These are phyloP conservation scores for Gynostemma pentaphyllum DNA, from an alignment of 306 rosid species.

Conservation along the genomic window DNA sequence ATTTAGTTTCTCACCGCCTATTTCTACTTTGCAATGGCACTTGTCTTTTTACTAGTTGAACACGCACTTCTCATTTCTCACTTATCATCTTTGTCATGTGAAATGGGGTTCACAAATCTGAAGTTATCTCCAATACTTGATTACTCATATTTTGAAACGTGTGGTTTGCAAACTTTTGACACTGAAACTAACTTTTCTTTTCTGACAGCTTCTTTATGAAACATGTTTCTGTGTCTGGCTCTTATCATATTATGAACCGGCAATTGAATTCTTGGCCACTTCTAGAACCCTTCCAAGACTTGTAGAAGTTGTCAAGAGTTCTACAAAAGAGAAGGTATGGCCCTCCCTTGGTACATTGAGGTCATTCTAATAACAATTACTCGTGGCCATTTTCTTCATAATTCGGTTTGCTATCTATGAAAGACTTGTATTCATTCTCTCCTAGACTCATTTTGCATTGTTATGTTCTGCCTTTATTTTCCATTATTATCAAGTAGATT, in stretches of 20 bases:
- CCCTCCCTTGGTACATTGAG: constrained; percentile 8
- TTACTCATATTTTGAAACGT: background rate
- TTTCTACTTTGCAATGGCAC: background rate
- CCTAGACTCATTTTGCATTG: background rate
- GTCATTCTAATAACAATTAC: background rate
- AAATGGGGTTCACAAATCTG: background rate
- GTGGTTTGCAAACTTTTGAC: constrained; percentile 3
- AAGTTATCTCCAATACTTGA: background rate
- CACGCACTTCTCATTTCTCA: background rate
- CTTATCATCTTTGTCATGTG: background rate
- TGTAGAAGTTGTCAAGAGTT: constrained; percentile 76
- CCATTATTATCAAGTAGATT: background rate
- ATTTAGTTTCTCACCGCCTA: background rate
- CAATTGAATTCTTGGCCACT: constrained; percentile 84
- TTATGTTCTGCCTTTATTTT: background rate
- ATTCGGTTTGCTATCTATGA: background rate
- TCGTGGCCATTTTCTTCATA: background rate
- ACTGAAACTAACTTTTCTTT: constrained; percentile 10
- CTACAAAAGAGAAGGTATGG: constrained; percentile 95
- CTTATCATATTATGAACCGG: constrained; percentile 89
- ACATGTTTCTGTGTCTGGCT: constrained; percentile 95
- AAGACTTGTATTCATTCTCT: background rate
- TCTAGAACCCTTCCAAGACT: constrained; percentile 88
- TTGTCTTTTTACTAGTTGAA: background rate
- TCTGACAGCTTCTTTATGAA: constrained; percentile 85